A percentile compares a stretch with the other conserved stretches of the same genome.
phyloP scores from a whole-genome alignment of 2,329 filamentous ascomycete genomes.

The Pochonia chlamydosporia region DNA sequence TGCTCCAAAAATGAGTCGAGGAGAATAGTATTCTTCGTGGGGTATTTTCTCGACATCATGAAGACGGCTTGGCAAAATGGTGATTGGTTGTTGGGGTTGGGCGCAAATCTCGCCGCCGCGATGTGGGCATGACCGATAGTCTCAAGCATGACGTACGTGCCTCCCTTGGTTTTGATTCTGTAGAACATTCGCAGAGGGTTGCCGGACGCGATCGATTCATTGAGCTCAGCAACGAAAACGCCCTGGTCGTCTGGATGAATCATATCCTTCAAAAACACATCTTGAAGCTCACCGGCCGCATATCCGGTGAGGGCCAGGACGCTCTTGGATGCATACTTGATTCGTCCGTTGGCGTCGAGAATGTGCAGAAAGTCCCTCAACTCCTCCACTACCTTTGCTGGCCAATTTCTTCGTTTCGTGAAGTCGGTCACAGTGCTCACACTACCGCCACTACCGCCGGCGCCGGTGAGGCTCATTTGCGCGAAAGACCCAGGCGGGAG shows the following conservation, averaged over 20 bases:
- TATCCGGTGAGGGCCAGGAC: constrained; percentile 72
- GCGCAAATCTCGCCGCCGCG: constrained; percentile 59
- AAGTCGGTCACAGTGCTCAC: constrained; percentile 50
- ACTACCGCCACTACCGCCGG: neutral
- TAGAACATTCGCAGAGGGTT: constrained; percentile 80
- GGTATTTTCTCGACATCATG: constrained; percentile 86
- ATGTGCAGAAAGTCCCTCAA: constrained; percentile 85
- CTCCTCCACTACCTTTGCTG: constrained; percentile 82
- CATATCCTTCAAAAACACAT: constrained; percentile 71
- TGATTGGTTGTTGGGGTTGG: constrained; percentile 57
- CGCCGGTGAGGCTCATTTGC: constrained; percentile 24
- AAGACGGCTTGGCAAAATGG: constrained; percentile 85
- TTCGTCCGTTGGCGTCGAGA: constrained; percentile 74
- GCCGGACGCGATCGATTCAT: constrained; percentile 80
- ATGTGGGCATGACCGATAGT: constrained; percentile 90
- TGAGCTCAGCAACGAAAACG: constrained; percentile 81
- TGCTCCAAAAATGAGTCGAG: constrained; percentile 93
- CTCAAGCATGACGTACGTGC: constrained; percentile 75
- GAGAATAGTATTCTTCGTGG: constrained; percentile 77
- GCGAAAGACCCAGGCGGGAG: constrained; percentile 32
- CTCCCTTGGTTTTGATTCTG: constrained; percentile 70
- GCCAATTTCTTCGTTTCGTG: constrained; percentile 67
- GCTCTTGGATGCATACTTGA: constrained; percentile 82
- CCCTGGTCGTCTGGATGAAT: constrained; percentile 82
- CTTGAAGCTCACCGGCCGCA: constrained; percentile 61